A percentile compares a stretch with the other conserved stretches of the same genome.
These are phyloP conservation scores for Xylaria sp. DNA, from an alignment of 2,329 filamentous ascomycete genomes.

Conservation along the genomic window DNA sequence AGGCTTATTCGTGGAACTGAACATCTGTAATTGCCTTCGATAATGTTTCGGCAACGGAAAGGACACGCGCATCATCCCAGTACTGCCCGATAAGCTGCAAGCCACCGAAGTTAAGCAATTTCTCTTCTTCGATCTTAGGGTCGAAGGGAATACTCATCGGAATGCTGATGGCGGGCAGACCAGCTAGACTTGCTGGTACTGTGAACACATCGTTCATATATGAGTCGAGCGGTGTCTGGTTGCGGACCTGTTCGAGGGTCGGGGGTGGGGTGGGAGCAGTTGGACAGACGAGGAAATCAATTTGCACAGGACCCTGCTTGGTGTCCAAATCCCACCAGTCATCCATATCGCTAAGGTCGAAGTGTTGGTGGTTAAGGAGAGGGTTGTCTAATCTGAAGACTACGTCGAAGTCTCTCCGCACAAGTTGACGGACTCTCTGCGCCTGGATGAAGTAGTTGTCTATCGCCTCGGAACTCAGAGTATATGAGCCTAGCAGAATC, in stretches of 20 bases:
- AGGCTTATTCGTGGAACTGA: no score
- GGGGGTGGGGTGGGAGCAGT: slow-evolving; percentile 85
- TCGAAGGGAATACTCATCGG: slow-evolving; percentile 64
- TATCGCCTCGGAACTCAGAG: slow-evolving; percentile 87
- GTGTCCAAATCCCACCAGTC: slow-evolving; percentile 63
- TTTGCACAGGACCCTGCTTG: slow-evolving; percentile 69
- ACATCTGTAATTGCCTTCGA: slow-evolving; percentile 30
- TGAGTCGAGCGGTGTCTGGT: slow-evolving; percentile 71
- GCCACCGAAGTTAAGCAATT: slow-evolving; percentile 61
- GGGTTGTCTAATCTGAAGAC: slow-evolving; percentile 79
- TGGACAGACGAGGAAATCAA: slow-evolving; percentile 89
- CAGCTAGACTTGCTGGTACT: slow-evolving; percentile 91
- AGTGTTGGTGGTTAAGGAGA: slow-evolving; percentile 65
- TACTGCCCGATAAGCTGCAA: slow-evolving; percentile 85
- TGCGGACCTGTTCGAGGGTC: slow-evolving; percentile 65
- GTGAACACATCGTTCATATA: slow-evolving; percentile 98
- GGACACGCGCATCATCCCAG: slow-evolving; percentile 75
- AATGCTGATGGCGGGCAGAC: slow-evolving; percentile 87
- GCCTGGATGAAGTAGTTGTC: slow-evolving; percentile 98
- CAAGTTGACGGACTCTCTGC: slow-evolving; percentile 84
- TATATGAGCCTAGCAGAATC: slow-evolving; percentile 90
- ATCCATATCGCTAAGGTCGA: slow-evolving; percentile 70
- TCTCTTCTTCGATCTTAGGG: slow-evolving; percentile 48
- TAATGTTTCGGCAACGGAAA: slow-evolving; percentile 64
- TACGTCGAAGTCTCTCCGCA: slow-evolving; percentile 86